These are phyloP conservation scores for Fusarium annulatum DNA, from an alignment of 2,329 filamentous ascomycete species.

Conservation along the genomic window DNA sequence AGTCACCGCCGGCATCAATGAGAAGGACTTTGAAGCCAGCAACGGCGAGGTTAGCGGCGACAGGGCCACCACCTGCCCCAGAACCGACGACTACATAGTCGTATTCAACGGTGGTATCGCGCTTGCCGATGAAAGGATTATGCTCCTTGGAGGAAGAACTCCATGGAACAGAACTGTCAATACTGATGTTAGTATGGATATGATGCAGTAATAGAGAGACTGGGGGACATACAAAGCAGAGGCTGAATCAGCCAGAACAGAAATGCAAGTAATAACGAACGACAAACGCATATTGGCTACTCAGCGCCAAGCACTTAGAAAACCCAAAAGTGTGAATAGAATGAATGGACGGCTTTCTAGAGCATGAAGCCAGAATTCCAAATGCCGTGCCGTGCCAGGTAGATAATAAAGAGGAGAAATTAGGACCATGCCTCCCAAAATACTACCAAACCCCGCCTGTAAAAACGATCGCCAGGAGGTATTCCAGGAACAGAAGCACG, in stretches of 20 bases:
- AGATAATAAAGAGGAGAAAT: not conserved
- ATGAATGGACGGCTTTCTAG: not conserved
- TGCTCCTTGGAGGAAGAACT: not conserved
- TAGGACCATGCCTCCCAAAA: not conserved
- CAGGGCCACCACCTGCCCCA: constrained; percentile 65
- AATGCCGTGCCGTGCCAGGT: not conserved
- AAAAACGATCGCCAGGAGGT: not conserved
- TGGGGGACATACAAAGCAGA: not conserved
- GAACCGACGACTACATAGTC: constrained; percentile 71
- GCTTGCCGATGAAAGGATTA: constrained; percentile 23
- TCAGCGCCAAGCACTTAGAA: not conserved
- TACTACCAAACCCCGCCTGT: not conserved
- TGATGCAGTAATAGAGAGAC: not conserved
- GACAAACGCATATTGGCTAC: constrained; percentile 28
- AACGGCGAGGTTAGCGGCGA: constrained; percentile 66
- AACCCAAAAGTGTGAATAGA: not conserved
- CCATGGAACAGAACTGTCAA: no score
- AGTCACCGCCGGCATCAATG: constrained; percentile 68
- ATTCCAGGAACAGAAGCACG: not conserved
- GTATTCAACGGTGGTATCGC: constrained; percentile 48
- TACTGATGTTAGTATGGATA: no score
- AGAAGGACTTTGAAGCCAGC: constrained; percentile 68
- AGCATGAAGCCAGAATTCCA: not conserved
- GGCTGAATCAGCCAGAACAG: constrained; percentile 22
- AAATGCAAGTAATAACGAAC: constrained; percentile 20